A percentile compares a stretch with the other conserved stretches of the same genome.
Conservation (phyloP, 495 filamentous ascomycete genomes). For the Melanomma pulvis-pyrius region DNA sequence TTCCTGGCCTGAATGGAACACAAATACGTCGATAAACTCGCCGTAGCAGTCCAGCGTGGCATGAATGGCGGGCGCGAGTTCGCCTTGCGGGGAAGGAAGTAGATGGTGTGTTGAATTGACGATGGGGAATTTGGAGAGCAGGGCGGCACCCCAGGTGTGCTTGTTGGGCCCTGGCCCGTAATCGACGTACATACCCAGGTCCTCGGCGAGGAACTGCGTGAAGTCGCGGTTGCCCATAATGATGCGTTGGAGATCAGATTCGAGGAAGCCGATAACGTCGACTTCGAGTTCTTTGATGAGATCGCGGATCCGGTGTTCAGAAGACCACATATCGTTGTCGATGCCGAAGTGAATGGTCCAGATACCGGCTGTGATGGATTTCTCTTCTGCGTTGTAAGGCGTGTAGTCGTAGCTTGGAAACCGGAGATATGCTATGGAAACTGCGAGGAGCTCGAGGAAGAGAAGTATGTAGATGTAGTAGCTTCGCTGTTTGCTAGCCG, state of each 20-base stretch:
- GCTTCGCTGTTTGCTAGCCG: constrained; percentile 58
- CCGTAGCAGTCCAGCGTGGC: constrained; percentile 94
- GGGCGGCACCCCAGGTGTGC: constrained; percentile 94
- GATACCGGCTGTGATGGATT: constrained; percentile 87
- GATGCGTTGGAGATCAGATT: constrained; percentile 93
- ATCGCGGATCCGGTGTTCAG: constrained; percentile 90
- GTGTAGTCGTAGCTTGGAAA: constrained; percentile 92
- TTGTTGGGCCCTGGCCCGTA: constrained; percentile 98
- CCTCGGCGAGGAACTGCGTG: constrained; percentile 93
- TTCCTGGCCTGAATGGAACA: constrained; percentile 99
- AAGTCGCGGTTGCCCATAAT: constrained; percentile 99
- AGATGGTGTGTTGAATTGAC: constrained; percentile 96
- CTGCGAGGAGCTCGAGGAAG: constrained; percentile 74
- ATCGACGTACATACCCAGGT: constrained; percentile 97
- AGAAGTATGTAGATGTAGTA: constrained; percentile 77
- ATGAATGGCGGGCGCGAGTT: constrained; percentile 94
- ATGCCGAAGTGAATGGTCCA: constrained; percentile 99
- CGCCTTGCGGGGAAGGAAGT: constrained; percentile 88
- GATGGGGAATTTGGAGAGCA: constrained; percentile 97
- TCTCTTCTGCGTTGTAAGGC: constrained; percentile 85
- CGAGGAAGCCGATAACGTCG: constrained; percentile 91
- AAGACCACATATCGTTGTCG: constrained; percentile 99
- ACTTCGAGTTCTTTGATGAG: constrained; percentile 91
- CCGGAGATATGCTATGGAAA: constrained; percentile 83
- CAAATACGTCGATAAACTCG: constrained; percentile 85